Evolutionary conservation across 768 basidiomycete genomes (phyloP), one percentile per base, ranked within the genome.

Genomic region (Naganishia onofrii): DNA sequence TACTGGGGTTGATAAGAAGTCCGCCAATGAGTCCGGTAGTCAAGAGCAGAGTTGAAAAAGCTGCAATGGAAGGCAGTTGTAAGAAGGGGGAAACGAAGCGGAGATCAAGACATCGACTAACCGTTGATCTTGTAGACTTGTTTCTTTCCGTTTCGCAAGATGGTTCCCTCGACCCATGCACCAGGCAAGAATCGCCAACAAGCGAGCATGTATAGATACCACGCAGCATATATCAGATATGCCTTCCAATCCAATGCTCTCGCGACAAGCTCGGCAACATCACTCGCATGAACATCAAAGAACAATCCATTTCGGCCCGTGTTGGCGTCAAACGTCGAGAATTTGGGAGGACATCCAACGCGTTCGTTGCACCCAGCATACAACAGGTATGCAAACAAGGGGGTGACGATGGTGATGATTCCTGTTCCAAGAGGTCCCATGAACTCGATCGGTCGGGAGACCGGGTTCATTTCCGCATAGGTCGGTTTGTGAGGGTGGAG

Each of bases 41-140:
- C 44, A 95, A 85, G 44, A 97, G 84, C 76, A 92, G 86, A 0
- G 95, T 97, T 0, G 90, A 86, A 79, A 96, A 58, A 15, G 65
- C 57, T 64, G 13, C 9, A 15, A 15, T 42, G 15, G 8, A 2
- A 42, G 2, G 42, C 42, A 42, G 42, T 7, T 2, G 42, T 42
- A 42, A 42, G 42, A 17, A 42, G 15, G 15, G 42, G 42, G 15
- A 10, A 42, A 42, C 8, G 15, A 7, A 42, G 15, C 7, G 15
- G 42, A 17, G 42, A 7, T 2, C 2, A 15, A 42, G 15, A 15
- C 42, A 42, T 7, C 15, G 28, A 80, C 85, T 74, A 77, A 93
- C 94, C 94, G 83, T 99, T 98, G 70, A 96, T 92, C 83, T 91
- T 97, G 85, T 99, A 99, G 70, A 85, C 82, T 78, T 90, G 88